Evolutionary conservation across 2,329 filamentous ascomycete genomes (phyloP).

Genomic region (Huntiella omanensis): DNA sequence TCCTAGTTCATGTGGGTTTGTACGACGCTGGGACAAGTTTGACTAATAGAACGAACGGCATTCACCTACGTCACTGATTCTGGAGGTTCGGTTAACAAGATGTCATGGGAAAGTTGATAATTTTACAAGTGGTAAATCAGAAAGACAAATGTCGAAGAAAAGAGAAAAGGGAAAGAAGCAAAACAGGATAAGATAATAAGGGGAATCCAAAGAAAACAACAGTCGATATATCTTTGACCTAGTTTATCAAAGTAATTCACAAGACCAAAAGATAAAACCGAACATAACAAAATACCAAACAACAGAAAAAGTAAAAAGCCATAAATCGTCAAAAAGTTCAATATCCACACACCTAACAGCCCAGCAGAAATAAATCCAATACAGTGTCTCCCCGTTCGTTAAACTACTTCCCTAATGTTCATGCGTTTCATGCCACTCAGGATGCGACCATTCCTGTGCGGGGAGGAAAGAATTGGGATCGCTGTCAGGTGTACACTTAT

Average conservation of each 20-base stretch:
- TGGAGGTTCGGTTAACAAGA: too few species aligned
- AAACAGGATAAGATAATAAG: background rate
- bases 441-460: too few species aligned
- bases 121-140: too few species aligned
- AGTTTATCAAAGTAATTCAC: background rate
- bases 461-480: too few species aligned
- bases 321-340: background rate
- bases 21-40: too few species aligned
- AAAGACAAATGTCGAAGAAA: background rate
- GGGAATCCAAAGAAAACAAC: background rate
- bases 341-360: background rate
- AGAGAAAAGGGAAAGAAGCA: background rate
- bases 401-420: too few species aligned
- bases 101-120: too few species aligned
- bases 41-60: too few species aligned
- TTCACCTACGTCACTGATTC: too few species aligned
- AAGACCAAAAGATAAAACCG: background rate
- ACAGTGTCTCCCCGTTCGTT: background rate
- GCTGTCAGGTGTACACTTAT: background rate
- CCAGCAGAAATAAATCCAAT: background rate
- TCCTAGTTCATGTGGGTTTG: too few species aligned
- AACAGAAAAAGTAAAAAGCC: background rate
- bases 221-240: background rate
- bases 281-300: background rate
- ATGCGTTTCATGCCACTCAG: too few species aligned